These are phyloP conservation scores for Capronia epimyces DNA, from an alignment of 2,329 filamentous ascomycete genomes.

Conservation along the genomic window DNA sequence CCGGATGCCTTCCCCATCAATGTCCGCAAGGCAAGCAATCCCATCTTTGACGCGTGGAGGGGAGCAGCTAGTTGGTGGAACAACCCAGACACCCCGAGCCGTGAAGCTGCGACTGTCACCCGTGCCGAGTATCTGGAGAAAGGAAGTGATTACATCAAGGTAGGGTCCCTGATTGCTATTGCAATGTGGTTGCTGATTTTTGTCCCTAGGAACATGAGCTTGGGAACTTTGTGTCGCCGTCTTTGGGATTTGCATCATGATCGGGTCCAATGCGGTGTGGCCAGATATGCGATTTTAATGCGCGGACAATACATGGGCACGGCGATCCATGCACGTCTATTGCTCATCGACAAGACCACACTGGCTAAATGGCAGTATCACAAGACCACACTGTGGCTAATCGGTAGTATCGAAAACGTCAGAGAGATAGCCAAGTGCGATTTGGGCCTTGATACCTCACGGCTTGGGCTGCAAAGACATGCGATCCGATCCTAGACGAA, in stretches of 20 bases:
- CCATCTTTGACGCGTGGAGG: slow-evolving; percentile 83
- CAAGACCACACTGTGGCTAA: too few species aligned
- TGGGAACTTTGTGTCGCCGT: slow-evolving; percentile 22
- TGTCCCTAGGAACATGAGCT: slow-evolving; percentile 25
- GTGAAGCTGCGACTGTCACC: slow-evolving; percentile 63
- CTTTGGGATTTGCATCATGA: slow-evolving; percentile 17
- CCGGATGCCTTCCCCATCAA: slow-evolving; percentile 62
- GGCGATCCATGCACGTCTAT: too few species aligned
- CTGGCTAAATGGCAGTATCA: too few species aligned
- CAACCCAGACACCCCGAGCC: slow-evolving; percentile 48
- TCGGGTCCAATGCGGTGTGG: too few species aligned
- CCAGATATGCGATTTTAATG: too few species aligned
- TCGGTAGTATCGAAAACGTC: too few species aligned
- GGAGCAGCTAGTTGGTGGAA: slow-evolving; percentile 81
- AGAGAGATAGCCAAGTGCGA: too few species aligned
- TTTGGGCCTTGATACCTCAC: too few species aligned
- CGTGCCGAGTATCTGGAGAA: slow-evolving; percentile 85
- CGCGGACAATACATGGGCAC: too few species aligned
- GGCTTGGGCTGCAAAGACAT: too few species aligned
- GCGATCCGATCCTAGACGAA: too few species aligned
- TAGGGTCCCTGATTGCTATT: slow-evolving; percentile 26
- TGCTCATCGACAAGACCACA: too few species aligned
- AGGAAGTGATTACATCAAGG: slow-evolving; percentile 90
- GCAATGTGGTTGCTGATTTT: slow-evolving; percentile 5
- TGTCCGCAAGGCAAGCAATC: slow-evolving; percentile 68